Percentiles rank a stretch among this genome's conserved stretches.
phyloP scores from a whole-genome alignment of 2,329 filamentous ascomycete species.

The Sporothrix phasma region DNA sequence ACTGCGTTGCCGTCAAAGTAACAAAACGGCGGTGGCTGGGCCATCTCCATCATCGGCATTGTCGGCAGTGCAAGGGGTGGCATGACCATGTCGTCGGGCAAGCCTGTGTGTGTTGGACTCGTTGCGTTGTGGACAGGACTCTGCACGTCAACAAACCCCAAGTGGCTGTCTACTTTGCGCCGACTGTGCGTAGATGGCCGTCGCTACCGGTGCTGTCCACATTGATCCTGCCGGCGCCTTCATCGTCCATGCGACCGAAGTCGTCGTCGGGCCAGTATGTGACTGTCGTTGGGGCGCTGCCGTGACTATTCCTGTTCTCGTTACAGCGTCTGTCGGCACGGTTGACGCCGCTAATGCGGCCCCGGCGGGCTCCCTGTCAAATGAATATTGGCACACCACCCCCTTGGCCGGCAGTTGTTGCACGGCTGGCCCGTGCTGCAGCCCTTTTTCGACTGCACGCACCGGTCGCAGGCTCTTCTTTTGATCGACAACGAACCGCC shows the following conservation, averaged over 20 bases:
- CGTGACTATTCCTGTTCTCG: neutral
- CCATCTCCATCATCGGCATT: neutral
- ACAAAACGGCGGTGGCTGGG: neutral
- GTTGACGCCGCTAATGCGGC: neutral
- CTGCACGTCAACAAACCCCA: neutral
- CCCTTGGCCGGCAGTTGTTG: neutral
- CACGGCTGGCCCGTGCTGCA: slow-evolving; percentile 10
- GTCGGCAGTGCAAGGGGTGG: neutral
- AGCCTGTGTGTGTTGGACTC: neutral
- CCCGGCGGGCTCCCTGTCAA: neutral
- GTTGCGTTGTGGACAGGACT: neutral
- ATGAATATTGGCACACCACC: neutral
- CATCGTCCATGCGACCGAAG: too few species aligned
- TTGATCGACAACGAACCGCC: neutral
- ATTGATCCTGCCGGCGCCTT: neutral
- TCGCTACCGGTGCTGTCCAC: neutral
- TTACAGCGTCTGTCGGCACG: neutral
- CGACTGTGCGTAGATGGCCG: neutral
- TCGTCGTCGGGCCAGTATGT: too few species aligned
- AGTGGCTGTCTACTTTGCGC: neutral
- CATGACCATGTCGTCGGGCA: neutral
- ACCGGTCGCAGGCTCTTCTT: slow-evolving; percentile 6
- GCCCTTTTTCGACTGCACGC: slow-evolving; percentile 7
- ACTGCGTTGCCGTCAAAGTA: neutral
- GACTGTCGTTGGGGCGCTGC: neutral